phyloP scores from a whole-genome alignment of 306 rosid genomes.

The Prosopis cineraria region DNA sequence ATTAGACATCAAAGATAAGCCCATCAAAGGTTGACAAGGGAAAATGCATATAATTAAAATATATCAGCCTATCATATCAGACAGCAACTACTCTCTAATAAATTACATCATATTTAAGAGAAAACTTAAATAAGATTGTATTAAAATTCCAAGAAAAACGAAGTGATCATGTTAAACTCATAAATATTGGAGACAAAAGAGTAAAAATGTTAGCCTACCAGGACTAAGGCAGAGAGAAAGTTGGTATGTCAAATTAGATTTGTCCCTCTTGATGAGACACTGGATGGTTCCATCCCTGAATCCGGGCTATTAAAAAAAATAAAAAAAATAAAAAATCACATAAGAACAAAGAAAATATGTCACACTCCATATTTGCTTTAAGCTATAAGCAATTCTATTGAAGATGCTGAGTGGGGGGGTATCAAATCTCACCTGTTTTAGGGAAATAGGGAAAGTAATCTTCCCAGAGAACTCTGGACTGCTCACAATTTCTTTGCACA shows the following conservation, averaged over 20 bases:
- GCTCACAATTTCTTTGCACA: constrained; percentile 91
- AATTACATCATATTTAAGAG: not conserved
- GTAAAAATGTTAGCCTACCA: constrained; percentile 48
- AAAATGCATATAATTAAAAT: not conserved
- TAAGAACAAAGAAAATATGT: not conserved
- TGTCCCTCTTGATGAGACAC: constrained; percentile 95
- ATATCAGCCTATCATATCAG: not conserved
- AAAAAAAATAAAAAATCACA: constrained; percentile 15
- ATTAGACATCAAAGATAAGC: not conserved
- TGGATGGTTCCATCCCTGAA: constrained; percentile 79
- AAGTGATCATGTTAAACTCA: not conserved
- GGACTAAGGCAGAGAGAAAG: constrained; percentile 96
- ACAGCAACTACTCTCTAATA: not conserved
- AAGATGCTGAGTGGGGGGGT: not conserved
- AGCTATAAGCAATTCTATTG: not conserved
- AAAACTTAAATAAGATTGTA: not conserved
- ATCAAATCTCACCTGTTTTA: constrained; percentile 71
- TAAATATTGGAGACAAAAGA: constrained; percentile 4
- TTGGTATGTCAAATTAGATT: constrained; percentile 81
- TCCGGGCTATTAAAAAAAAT: constrained; percentile 68
- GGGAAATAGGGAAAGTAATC: constrained; percentile 85
- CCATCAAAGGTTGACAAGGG: not conserved
- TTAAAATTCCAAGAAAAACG: not conserved
- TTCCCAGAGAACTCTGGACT: constrained; percentile 86
- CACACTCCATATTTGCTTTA: not conserved